These are phyloP conservation scores for Salicornia ramosissima DNA, from an alignment of 148 eudicot species.

Conservation along the genomic window DNA sequence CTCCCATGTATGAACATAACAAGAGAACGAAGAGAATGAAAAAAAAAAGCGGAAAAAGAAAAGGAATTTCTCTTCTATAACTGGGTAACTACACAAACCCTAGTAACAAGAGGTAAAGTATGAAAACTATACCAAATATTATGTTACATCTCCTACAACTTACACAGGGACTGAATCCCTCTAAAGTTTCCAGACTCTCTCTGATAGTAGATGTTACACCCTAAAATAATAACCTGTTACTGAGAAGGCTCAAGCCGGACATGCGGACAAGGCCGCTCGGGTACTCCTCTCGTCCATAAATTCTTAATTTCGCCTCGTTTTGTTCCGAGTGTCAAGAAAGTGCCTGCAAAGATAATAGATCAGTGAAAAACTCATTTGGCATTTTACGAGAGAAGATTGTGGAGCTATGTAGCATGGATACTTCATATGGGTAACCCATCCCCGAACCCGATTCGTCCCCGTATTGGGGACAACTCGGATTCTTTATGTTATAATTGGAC, in stretches of 20 bases:
- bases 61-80: slow-evolving; percentile 9
- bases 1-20: background rate
- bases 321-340: slow-evolving; percentile 60
- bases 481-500: no score
- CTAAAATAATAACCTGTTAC: slow-evolving; percentile 16
- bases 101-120: background rate
- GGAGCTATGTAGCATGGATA: no score
- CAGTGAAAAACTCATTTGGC: background rate
- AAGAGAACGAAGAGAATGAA: no score
- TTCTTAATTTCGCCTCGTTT: slow-evolving; percentile 67
- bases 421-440: no score
- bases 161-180: slow-evolving; percentile 20
- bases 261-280: slow-evolving; percentile 79
- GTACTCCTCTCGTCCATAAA: slow-evolving; percentile 80
- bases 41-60: background rate
- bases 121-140: slow-evolving; percentile 22
- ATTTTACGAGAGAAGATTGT: background rate
- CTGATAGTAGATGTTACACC: slow-evolving; percentile 26
- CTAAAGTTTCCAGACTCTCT: slow-evolving; percentile 8
- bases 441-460: no score
- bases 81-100: slow-evolving; percentile 14
- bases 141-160: slow-evolving; percentile 39
- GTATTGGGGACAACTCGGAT: no score
- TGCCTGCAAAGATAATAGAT: slow-evolving; percentile 45
- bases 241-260: slow-evolving; percentile 41